Conservation (phyloP, 768 basidiomycete genomes). For the Trametes cinnabarina region DNA sequence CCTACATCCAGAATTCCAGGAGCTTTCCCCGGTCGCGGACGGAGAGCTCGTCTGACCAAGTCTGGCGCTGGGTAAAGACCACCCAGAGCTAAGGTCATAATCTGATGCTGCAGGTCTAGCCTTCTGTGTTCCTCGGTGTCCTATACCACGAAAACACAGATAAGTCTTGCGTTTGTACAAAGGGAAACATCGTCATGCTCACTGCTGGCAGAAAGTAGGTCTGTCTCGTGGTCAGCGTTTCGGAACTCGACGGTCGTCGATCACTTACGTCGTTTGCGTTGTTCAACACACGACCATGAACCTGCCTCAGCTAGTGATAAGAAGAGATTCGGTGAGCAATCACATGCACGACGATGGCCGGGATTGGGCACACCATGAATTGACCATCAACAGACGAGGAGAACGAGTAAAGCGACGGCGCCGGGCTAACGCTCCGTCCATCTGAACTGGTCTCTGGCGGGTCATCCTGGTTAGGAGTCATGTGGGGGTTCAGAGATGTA, state of each 20-base stretch:
- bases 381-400: constrained; percentile 30
- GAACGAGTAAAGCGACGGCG: constrained; percentile 33
- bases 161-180: too few relatives aligned
- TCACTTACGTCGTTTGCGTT: constrained; percentile 31
- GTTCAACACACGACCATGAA: constrained; percentile 31
- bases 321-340: neutral
- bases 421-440: constrained; percentile 24
- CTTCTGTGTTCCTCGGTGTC: constrained; percentile 33
- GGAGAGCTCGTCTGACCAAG: constrained; percentile 29
- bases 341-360: neutral
- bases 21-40: constrained; percentile 24
- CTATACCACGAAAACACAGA: constrained; percentile 13
- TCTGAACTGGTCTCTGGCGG: constrained; percentile 14
- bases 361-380: constrained; percentile 21
- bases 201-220: constrained; percentile 33
- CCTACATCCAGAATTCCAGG: constrained; percentile 33
- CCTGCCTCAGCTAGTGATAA: constrained; percentile 24
- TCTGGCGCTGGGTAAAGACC: constrained; percentile 28
- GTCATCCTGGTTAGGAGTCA: constrained; percentile 13
- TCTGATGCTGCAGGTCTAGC: constrained; percentile 32
- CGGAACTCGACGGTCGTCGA: neutral
- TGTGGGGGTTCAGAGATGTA: neutral
- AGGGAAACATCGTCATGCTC: too few relatives aligned
- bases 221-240: constrained; percentile 14
- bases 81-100: constrained; percentile 28